Evolutionary conservation across 129 eudicot genomes (phyloP), one percentile per base, ranked within the genome.

Genomic region (Escallonia rubra): DNA sequence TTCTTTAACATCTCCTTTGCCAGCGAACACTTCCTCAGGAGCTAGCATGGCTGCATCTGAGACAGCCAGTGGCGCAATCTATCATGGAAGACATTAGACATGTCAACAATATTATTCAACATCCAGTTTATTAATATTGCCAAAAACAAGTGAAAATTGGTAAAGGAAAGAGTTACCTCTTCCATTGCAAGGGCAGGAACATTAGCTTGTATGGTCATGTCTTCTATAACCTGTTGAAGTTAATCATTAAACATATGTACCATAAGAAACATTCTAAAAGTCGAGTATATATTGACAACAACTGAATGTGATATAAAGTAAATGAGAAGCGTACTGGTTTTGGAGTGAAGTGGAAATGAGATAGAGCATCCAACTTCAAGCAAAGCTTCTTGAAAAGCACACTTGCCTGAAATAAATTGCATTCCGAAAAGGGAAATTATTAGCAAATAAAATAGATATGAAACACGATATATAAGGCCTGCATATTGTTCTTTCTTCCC

Each of bases 11-110:
- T 80, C 94, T 70, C 96, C 96, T 83, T 83, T 88, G 13, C 97
- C 97, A 69, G 97, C 69, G 81, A 83, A 91, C 54, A 88, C 90
- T 79, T 92, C 99, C 77, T 93, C 96, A 56, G 96, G 99, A 63
- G 99, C 99, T 61, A 93, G 92, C 99, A 93, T 93, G 71, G 96
- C 92, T 10, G 96, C 99, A 80, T 93, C 96, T 38, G 99, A 93
- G 47, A 89, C 95, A 2, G 88, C 96, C 73, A 89, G 23, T 8
- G 99, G 99, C 43, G 96, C 96, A 76, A 93, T 79, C 98, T 92
- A 79, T 63, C 69, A 16, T 54, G 47, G 56, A 47, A 67, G 5
- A 60, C 23, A 11, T 16, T 44, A 68, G 3, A 14, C 34, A 12
- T 14, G 46, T 52, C 49, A 3, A 3, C 43, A 6, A 59, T 45